phyloP scores from a whole-genome alignment of 78 protist species.

The Dictyostelium brefeldianum region DNA sequence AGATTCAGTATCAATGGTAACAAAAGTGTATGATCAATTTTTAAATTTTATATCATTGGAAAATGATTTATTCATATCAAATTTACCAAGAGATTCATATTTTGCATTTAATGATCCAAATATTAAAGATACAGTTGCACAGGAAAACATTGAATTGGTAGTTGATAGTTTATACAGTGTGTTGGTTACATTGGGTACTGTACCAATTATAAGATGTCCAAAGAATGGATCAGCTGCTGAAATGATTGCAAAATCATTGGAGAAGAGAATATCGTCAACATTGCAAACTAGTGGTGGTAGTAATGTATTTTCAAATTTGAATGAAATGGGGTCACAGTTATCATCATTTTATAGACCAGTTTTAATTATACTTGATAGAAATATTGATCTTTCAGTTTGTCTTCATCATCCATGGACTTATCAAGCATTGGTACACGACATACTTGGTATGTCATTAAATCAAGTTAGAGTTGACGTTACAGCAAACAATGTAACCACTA shows the following conservation, averaged over 20 bases:
- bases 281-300: slow-evolving; percentile 27
- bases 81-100: slow-evolving; percentile 56
- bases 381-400: slow-evolving; percentile 85
- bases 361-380: slow-evolving; percentile 88
- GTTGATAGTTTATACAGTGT: slow-evolving; percentile 89
- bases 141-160: slow-evolving; percentile 64
- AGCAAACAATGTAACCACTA: not conserved
- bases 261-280: slow-evolving; percentile 47
- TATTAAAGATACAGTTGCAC: slow-evolving; percentile 70
- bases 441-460: slow-evolving; percentile 84
- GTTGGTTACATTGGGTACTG: slow-evolving; percentile 86
- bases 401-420: slow-evolving; percentile 95
- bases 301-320: slow-evolving; percentile 36
- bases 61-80: slow-evolving; percentile 83
- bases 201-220: slow-evolving; percentile 90
- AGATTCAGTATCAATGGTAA: slow-evolving; percentile 67
- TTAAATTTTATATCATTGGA: slow-evolving; percentile 90
- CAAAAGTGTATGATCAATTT: slow-evolving; percentile 90
- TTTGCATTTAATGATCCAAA: slow-evolving; percentile 62
- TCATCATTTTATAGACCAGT: slow-evolving; percentile 70
- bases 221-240: slow-evolving; percentile 89
- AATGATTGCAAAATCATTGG: slow-evolving; percentile 80
- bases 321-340: slow-evolving; percentile 35
- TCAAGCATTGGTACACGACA: slow-evolving; percentile 91
- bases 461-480: slow-evolving; percentile 76